Evolutionary conservation across 305 asterid species (phyloP).

Genomic region (Rubia peregrina): DNA sequence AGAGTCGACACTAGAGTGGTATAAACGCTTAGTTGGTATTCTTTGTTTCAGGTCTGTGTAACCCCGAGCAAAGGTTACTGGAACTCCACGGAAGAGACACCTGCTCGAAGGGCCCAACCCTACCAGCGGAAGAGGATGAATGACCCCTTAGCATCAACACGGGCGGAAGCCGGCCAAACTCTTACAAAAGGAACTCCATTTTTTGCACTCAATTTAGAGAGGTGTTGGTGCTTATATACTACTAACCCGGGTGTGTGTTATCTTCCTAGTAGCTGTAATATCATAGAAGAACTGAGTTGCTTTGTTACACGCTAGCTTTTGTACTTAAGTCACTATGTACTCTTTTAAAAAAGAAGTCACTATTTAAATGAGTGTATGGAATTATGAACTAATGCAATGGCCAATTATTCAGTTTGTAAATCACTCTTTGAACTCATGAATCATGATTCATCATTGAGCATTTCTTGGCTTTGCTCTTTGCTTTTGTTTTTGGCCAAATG

Average conservation of each 20-base stretch:
- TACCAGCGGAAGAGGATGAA: slow-evolving; percentile 54
- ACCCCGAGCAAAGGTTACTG: slow-evolving; percentile 84
- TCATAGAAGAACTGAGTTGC: background rate
- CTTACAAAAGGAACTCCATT: background rate
- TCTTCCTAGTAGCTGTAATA: background rate
- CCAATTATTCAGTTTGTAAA: too few species aligned
- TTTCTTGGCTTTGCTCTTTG: too few species aligned
- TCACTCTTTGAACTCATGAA: too few species aligned
- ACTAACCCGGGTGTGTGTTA: background rate
- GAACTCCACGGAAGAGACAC: slow-evolving; percentile 66
- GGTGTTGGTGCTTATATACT: background rate
- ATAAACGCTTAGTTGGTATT: background rate
- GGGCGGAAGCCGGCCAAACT: background rate
- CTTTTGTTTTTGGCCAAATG: too few species aligned
- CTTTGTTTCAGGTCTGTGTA: slow-evolving; percentile 62
- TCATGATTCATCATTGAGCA: too few species aligned
- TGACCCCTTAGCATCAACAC: slow-evolving; percentile 11
- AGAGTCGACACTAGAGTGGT: background rate
- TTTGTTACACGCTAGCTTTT: background rate
- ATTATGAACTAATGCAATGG: too few species aligned
- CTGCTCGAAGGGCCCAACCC: slow-evolving; percentile 79
- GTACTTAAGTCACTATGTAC: background rate
- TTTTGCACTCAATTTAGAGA: slow-evolving; percentile 4
- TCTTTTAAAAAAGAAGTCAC: background rate
- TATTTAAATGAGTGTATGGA: background rate